Evolutionary conservation across 2,329 filamentous ascomycete genomes (phyloP), one percentile per base, ranked within the genome.

Genomic region (Fusarium tuaranense): DNA sequence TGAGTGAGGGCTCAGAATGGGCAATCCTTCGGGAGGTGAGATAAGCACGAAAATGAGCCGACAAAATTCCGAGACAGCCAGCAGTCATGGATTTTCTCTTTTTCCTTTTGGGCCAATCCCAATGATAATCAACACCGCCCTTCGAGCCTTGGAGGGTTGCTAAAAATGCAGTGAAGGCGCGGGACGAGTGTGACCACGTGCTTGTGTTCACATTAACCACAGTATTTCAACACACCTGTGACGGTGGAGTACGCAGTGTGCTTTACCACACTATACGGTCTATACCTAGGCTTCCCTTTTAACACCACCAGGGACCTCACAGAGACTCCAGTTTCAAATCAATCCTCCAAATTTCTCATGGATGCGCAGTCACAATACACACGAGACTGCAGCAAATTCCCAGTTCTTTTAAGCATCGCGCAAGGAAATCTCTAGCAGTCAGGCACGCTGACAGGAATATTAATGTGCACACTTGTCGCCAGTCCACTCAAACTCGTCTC

Each of bases 401-500:
- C 48, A 32, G 20, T 74, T 74, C 60, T 48, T 32, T 59, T 51
- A 16, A 65, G 64, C 58, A 65, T 65, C 60, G 60, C 68, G 62
- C 22, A 44, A 51, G 32, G 61, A 36, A 61, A 63, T 53, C 9
- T 53, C 62, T 75, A 88, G 61, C 86, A 88, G 72, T 87, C 86
- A n/a, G 86, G 86, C 34, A 88, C 86, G 70, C 86, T 88, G 60
- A 88, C 86, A 7, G 86, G 86, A 48, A 88, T 88, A 68, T 87
- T 81, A 25, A 88, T 77, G 10, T 86, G 85, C 67, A 88, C 86
- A 68, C 86, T 88, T 3, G 85, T 88, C n/a, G 86, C 86, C 68
- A 87, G 71, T 4, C 86, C 86, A 58, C 86, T 87, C 30, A 88
- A 76, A 69, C 86, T 87, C 5, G 86, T 88, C 80, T 88, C 86